phyloP scores from a whole-genome alignment of 2,329 filamentous ascomycete species.

The Aspergillus sp. region DNA sequence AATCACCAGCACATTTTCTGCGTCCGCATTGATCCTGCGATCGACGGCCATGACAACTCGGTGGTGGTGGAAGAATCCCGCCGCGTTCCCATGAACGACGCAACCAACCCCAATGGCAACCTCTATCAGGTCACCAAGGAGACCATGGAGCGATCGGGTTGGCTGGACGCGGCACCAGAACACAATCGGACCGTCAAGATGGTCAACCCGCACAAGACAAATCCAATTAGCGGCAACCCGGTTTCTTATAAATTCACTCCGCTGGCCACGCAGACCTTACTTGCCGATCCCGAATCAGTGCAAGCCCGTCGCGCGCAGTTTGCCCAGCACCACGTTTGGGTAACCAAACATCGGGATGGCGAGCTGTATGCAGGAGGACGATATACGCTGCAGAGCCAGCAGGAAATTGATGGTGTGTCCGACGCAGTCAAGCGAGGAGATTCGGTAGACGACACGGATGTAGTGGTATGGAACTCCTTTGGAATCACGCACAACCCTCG shows the following conservation, averaged over 20 bases:
- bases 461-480: constrained; percentile 37
- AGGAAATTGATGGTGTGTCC: constrained; percentile 27
- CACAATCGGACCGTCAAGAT: constrained; percentile 49
- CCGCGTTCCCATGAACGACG: constrained; percentile 46
- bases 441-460: constrained; percentile 30
- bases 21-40: constrained; percentile 52
- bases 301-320: constrained; percentile 46
- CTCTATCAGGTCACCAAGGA: constrained; percentile 42
- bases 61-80: constrained; percentile 49
- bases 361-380: constrained; percentile 47
- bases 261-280: constrained; percentile 47
- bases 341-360: constrained; percentile 43
- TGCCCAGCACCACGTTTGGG: constrained; percentile 47
- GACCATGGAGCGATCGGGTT: constrained; percentile 38
- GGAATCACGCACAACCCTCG: constrained; percentile 38
- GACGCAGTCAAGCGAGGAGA: constrained; percentile 25
- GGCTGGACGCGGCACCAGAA: constrained; percentile 37
- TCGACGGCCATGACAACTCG: constrained; percentile 47
- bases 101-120: constrained; percentile 44
- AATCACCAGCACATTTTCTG: constrained; percentile 71
- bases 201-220: constrained; percentile 43
- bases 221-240: constrained; percentile 44
- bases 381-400: constrained; percentile 45
- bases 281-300: constrained; percentile 46
- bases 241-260: constrained; percentile 50